phyloP scores from a whole-genome alignment of 345 rosid genomes.

The Rhodomyrtus tomentosa region DNA sequence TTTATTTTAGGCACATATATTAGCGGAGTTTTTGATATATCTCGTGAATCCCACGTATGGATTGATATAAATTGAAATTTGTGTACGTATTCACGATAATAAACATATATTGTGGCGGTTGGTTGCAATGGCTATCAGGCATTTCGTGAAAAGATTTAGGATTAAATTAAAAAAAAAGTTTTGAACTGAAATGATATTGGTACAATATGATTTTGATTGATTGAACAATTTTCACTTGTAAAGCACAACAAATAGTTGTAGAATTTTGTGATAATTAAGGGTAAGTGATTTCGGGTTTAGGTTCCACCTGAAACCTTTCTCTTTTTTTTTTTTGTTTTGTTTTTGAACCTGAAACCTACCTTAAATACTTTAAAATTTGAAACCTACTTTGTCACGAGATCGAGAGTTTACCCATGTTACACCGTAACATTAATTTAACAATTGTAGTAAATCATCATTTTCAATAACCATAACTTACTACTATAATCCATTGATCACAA shows the following conservation, averaged over 20 bases:
- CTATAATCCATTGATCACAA: no score
- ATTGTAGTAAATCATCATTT: no score
- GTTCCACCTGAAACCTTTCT: no score
- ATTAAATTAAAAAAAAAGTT: background rate
- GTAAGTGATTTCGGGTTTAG: no score
- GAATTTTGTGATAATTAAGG: background rate
- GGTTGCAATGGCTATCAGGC: background rate
- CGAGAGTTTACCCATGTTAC: no score
- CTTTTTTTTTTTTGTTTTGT: no score
- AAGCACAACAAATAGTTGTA: background rate
- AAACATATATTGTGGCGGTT: background rate
- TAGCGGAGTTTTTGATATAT: background rate
- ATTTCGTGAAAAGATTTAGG: background rate
- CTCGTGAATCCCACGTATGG: background rate
- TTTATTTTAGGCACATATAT: background rate
- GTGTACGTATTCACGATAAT: background rate
- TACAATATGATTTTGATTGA: background rate
- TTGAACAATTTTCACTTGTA: background rate
- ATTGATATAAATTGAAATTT: background rate
- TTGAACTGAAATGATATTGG: background rate
- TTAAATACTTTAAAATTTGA: no score
- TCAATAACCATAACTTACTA: no score
- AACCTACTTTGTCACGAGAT: no score
- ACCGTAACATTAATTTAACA: no score
- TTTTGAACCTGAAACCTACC: no score